Base-by-base conservation (phyloP, 768 basidiomycete species). In the Naganishia onofrii region DNA sequence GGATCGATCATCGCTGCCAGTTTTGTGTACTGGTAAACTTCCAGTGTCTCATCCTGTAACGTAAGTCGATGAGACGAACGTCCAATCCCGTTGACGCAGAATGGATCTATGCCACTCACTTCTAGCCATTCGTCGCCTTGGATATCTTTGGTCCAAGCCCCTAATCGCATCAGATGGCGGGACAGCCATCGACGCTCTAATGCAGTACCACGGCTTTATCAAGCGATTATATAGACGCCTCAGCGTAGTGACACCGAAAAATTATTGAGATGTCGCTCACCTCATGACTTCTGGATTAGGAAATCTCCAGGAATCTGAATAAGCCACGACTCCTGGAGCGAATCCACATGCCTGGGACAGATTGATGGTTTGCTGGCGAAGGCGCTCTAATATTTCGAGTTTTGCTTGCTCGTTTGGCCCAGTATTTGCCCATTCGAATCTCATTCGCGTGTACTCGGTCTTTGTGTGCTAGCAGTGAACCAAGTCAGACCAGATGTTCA, bases 381-480 rank as follows among this genome's bases (percentile, higher is more conserved):
- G 56, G 36, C 68, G 55, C n/a, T 58, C 29, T 19, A 77, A 56
- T 2, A 76, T 46, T 0, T 46, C 55, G 26, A 52, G 36, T 17
- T n/a, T 72, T 72, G 70, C 12, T 38, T 55, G 0, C 46, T 28
- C 0, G n/a, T 38, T 38, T 75, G 71, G 46, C 71, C 55, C 54
- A 8, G 51, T 52, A 31, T 55, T 58, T 12, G 63, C 55, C 60
- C 58, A 71, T 72, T 78, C 66, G 53, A 81, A 77, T 32, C 76
- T 67, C 23, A 81, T 63, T 38, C 69, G 66, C 42, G 74, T 76
- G 67, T 81, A 81, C n/a, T 73, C 71, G 0, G 77, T 77, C 60
- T 78, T 76, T 44, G 75, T 74, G 1, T 78, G 78, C 79, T 51
- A 15, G 32, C 26, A 15, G 3, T 36, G 51, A n/a, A 64, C 55